These are phyloP conservation scores for Podochytrium sp. DNA, from an alignment of 192 early-diverging fungal species.

Conservation along the genomic window DNA sequence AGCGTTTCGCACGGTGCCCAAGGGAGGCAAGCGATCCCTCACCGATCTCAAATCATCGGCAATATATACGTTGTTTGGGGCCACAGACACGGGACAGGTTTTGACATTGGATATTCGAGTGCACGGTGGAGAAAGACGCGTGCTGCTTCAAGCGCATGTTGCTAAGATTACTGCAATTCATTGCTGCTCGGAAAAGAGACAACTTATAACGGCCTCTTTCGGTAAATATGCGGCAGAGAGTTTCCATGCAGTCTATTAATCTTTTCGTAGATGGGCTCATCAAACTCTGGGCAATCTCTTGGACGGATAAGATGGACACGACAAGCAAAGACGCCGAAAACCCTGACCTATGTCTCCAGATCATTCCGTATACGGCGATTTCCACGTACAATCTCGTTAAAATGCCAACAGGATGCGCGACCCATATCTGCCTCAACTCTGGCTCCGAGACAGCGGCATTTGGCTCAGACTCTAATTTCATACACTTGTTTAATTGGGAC, in stretches of 20 bases:
- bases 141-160: constrained; percentile 40
- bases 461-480: not conserved
- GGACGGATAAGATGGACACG: constrained; percentile 29
- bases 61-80: constrained; percentile 48
- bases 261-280: constrained; percentile 37
- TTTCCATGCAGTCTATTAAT: constrained; percentile 1
- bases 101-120: constrained; percentile 46
- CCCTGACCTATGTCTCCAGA: constrained; percentile 21
- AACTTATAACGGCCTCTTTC: constrained; percentile 35
- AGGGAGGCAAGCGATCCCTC: constrained; percentile 13
- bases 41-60: constrained; percentile 19
- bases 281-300: constrained; percentile 42
- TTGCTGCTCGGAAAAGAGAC: constrained; percentile 26
- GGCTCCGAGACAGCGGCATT: constrained; percentile 7
- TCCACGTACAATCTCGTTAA: not conserved
- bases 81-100: constrained; percentile 56
- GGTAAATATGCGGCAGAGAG: constrained; percentile 27
- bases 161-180: constrained; percentile 33
- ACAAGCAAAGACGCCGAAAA: constrained; percentile 26
- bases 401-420: constrained; percentile 14
- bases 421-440: constrained; percentile 4
- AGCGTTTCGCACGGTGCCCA: constrained; percentile 30
- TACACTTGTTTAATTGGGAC: constrained; percentile 11
- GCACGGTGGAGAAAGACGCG: constrained; percentile 28
- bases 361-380: constrained; percentile 4